These are phyloP conservation scores for Diphasiastrum complanatum DNA, from an alignment of 83 land plant species.

Conservation along the genomic window DNA sequence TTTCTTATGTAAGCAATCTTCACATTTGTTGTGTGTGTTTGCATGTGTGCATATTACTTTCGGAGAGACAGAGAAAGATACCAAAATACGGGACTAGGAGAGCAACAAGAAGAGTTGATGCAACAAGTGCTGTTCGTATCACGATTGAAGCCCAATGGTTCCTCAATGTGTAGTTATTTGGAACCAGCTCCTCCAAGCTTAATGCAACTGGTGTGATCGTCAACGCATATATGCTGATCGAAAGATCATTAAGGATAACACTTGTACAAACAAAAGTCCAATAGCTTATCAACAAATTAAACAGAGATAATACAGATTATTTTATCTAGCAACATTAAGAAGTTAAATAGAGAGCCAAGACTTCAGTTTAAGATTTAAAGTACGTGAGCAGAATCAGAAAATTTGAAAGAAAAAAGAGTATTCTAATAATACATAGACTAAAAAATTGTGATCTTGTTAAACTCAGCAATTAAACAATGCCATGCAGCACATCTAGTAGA, in stretches of 20 bases:
- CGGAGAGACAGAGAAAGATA: constrained; percentile 19
- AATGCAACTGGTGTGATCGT: constrained; percentile 74
- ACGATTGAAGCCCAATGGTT: constrained; percentile 34
- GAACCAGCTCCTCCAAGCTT: constrained; percentile 77
- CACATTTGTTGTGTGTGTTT: no score
- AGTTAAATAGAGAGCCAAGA: no score
- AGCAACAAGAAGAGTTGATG: constrained; percentile 65
- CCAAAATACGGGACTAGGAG: constrained; percentile 77
- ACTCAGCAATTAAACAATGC: neutral
- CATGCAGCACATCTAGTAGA: constrained; percentile 1
- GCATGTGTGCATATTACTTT: no score
- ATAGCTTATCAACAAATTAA: neutral
- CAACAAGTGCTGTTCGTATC: constrained; percentile 62
- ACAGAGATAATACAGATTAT: no score
- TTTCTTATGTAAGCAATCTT: no score
- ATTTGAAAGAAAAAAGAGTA: no score
- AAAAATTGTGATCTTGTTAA: neutral
- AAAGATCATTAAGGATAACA: neutral
- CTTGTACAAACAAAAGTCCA: neutral
- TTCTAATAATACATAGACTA: no score
- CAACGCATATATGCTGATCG: constrained; percentile 52
- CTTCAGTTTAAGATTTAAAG: no score
- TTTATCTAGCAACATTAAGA: no score
- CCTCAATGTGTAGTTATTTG: constrained; percentile 31
- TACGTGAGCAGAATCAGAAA: no score